Conservation (phyloP, 768 basidiomycete species). For the Scleroderma citrinum region DNA sequence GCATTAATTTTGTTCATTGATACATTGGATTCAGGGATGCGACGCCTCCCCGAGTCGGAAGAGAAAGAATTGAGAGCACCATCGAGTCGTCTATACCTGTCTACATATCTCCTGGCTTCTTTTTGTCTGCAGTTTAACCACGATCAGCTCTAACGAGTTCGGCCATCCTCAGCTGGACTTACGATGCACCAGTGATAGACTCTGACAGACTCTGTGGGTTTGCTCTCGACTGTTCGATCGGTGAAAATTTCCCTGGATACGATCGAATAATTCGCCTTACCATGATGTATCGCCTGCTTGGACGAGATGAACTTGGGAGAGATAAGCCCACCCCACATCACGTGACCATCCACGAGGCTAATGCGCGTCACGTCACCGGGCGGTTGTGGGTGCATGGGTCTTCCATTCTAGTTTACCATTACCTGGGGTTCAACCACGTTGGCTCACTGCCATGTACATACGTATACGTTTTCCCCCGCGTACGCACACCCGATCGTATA, state of each 20-base stretch:
- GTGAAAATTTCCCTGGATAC: no score
- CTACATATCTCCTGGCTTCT: slow-evolving; percentile 65
- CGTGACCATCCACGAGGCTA: background rate
- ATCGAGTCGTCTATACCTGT: slow-evolving; percentile 65
- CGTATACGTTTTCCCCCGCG: no score
- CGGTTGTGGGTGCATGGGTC: no score
- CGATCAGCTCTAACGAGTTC: background rate
- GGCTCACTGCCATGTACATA: no score
- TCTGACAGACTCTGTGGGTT: background rate
- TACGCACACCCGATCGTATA: no score
- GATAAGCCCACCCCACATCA: background rate
- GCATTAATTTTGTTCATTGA: slow-evolving; percentile 49
- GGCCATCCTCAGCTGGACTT: slow-evolving; percentile 26
- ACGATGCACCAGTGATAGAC: slow-evolving; percentile 63
- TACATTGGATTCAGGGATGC: slow-evolving; percentile 19
- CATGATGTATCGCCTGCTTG: no score
- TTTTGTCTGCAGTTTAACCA: slow-evolving; percentile 22
- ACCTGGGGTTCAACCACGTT: no score
- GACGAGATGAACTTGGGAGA: background rate
- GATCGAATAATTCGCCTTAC: no score
- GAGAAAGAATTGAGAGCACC: slow-evolving; percentile 71
- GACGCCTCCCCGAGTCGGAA: slow-evolving; percentile 34
- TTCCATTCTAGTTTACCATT: no score
- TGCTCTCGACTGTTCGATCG: background rate
- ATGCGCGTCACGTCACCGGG: no score